Conservation (phyloP, 2,329 filamentous ascomycete species). For the Metarhizium sp. region DNA sequence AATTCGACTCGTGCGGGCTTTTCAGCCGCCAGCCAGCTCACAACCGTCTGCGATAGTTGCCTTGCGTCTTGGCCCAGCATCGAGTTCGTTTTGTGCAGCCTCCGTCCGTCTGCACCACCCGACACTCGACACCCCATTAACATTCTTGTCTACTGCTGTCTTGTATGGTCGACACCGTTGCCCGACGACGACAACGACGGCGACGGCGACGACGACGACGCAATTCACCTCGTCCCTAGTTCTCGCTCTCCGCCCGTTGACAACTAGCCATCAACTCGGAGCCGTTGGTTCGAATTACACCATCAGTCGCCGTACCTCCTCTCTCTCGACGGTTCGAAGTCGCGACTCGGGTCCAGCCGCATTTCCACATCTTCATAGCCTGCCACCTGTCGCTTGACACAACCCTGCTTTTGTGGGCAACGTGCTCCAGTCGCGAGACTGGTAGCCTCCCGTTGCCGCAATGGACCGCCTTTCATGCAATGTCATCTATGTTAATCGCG, state of each 20-base stretch:
- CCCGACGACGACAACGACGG: neutral
- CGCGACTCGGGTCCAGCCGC: neutral
- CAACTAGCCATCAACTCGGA: neutral
- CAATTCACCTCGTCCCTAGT: neutral
- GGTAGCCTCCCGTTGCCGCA: conserved; percentile 44
- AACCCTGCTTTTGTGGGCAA: conserved; percentile 32
- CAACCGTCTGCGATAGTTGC: neutral
- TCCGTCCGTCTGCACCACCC: neutral
- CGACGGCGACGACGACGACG: neutral
- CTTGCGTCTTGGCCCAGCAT: neutral
- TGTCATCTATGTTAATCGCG: conserved; percentile 51
- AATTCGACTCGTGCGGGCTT: neutral
- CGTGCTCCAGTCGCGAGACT: conserved; percentile 53
- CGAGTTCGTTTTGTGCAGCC: too few relatives aligned
- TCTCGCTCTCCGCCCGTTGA: neutral
- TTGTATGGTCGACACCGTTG: neutral
- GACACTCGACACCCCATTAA: neutral
- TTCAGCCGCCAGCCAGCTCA: neutral
- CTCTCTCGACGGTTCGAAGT: neutral
- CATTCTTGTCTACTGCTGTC: neutral
- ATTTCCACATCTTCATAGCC: neutral
- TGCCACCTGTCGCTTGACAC: conserved; percentile 5
- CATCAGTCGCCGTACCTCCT: neutral
- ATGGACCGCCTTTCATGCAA: conserved; percentile 51
- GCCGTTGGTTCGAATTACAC: neutral